These are phyloP conservation scores for Podosphaera xanthii DNA, from an alignment of 2,329 filamentous ascomycete genomes.

Conservation along the genomic window DNA sequence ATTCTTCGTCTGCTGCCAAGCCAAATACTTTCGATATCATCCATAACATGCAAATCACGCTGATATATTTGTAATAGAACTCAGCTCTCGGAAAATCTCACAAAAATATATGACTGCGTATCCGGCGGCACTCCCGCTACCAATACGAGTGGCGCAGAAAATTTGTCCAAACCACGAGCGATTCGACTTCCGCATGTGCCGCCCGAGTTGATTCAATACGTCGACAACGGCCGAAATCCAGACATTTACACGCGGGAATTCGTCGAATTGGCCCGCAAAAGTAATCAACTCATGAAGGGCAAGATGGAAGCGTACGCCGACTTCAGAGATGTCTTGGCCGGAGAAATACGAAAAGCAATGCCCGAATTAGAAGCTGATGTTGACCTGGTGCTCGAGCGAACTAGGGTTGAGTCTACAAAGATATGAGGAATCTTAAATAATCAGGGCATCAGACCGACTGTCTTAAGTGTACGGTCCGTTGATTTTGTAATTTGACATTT, in stretches of 20 bases:
- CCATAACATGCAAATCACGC: neutral
- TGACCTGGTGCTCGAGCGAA: constrained; percentile 1
- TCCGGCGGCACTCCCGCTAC: constrained; percentile 15
- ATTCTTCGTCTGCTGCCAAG: constrained; percentile 5
- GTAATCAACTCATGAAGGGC: constrained; percentile 43
- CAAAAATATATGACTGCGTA: constrained; percentile 16
- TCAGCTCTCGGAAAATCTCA: constrained; percentile 20
- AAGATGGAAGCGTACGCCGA: constrained; percentile 36
- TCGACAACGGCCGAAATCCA: constrained; percentile 48
- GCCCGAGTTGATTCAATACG: constrained; percentile 41
- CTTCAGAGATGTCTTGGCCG: constrained; percentile 38
- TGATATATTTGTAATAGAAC: constrained; percentile 15
- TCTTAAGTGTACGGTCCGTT: too few relatives aligned
- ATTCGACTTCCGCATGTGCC: constrained; percentile 28
- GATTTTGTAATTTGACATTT: too few relatives aligned
- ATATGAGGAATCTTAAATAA: neutral
- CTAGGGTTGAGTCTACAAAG: neutral
- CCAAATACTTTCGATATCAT: constrained; percentile 6
- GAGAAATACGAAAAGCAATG: constrained; percentile 14
- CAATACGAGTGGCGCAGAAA: constrained; percentile 10
- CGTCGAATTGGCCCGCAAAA: constrained; percentile 41
- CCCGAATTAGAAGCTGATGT: constrained; percentile 15
- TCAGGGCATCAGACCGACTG: too few relatives aligned
- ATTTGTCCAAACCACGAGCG: neutral
- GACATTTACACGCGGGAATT: constrained; percentile 57